A percentile compares a stretch with the other conserved stretches of the same genome.
Evolutionary conservation across 169 alveolate genomes (phyloP).

Genomic region (Hepatocystis sp.): DNA sequence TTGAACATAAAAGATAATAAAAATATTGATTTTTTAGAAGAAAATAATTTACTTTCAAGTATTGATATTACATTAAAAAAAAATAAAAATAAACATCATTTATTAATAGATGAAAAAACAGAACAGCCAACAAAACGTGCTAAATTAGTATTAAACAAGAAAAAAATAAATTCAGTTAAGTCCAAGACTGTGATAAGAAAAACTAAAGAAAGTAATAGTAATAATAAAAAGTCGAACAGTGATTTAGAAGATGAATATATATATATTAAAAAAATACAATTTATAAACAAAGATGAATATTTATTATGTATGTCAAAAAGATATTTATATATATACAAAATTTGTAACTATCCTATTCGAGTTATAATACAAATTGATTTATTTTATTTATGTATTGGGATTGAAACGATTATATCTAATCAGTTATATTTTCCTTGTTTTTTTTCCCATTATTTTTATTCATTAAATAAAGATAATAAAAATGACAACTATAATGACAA

Average conservation of each 20-base stretch:
- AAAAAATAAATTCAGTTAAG: slow-evolving; percentile 11
- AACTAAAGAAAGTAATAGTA: slow-evolving; percentile 31
- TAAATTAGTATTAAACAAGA: not conserved
- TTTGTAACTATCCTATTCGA: slow-evolving; percentile 25
- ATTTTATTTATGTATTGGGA: slow-evolving; percentile 48
- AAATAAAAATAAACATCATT: slow-evolving; percentile 17
- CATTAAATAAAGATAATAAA: slow-evolving; percentile 35
- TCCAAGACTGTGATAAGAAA: slow-evolving; percentile 11
- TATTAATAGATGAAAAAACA: slow-evolving; percentile 15
- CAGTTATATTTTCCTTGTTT: slow-evolving; percentile 64
- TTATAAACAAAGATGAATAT: slow-evolving; percentile 57
- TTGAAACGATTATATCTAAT: slow-evolving; percentile 52
- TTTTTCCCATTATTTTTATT: slow-evolving; percentile 70
- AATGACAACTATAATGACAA: not conserved
- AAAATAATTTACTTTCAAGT: slow-evolving; percentile 3
- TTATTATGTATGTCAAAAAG: slow-evolving; percentile 52
- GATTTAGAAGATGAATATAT: slow-evolving; percentile 40
- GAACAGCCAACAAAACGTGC: slow-evolving; percentile 38
- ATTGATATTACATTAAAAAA: slow-evolving; percentile 1
- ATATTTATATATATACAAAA: slow-evolving; percentile 48
- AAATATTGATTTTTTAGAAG: not conserved
- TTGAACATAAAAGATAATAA: not conserved
- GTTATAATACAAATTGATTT: slow-evolving; percentile 50
- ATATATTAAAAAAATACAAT: slow-evolving; percentile 51
- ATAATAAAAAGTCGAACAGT: slow-evolving; percentile 20